Evolutionary conservation across 2,329 filamentous ascomycete species (phyloP), one percentile per base, ranked within the genome.

Genomic region (Neurospora crassa): DNA sequence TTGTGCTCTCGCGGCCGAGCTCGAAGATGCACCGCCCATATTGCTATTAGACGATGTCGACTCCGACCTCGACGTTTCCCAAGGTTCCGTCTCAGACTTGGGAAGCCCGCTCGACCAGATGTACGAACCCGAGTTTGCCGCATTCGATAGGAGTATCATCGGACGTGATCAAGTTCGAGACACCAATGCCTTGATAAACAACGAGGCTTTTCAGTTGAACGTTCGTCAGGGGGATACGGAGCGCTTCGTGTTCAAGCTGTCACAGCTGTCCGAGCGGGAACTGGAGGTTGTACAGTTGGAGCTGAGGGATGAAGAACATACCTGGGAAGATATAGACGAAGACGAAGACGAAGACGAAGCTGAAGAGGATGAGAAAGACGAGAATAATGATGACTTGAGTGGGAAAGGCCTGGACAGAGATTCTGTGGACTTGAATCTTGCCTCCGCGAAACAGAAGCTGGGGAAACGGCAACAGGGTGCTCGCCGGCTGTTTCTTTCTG

Each of bases 401-500:
- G 53, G 37, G 4, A 16, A 63, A 29, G 18, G 16, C 3, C 53
- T 63, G 16, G 24, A 34, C 14, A 63, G 14, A 63, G 53, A 63
- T 7, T 16, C 16, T n/a, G 53, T 16, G 53, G 29, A 63, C 29
- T 63, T 14, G 16, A 5, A 34, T 63, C 8, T 16, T 63, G 14
- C 14, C 18, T 63, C 14, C 45, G 63, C 47, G 7, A 71, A 72
- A 18, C 63, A 68, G 5, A 24, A 12, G 4, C 43, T 73, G 53
- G 45, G 43, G 8, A 74, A 70, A 68, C 75, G 76, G 71, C 74
- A 77, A 63, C 53, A 63, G 69, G 74, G 80, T 34, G 80, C 80
- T 18, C 84, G 81, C 59, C 87, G 82, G 1, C 83, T 98, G 3
- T 97, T 91, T 79, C 86, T 99, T 70, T 94, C 94, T 2, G 89